Percentiles rank a stretch among this genome's conserved stretches.
phyloP scores from a whole-genome alignment of 305 asterid genomes.

The Fraxinus nigra region DNA sequence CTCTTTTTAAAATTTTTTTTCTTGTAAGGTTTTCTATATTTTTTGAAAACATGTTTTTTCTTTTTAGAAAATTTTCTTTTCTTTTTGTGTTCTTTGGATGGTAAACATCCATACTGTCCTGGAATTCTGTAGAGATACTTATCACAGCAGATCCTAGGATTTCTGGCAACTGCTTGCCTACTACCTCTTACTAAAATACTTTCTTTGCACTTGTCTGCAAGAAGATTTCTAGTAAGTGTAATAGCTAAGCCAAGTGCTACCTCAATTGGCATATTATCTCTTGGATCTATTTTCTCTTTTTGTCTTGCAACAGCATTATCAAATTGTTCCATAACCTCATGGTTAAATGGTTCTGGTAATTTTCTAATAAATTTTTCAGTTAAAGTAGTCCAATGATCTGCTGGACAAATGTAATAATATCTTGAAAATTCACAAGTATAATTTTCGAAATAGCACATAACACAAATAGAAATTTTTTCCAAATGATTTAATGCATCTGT shows the following conservation, averaged over 20 bases:
- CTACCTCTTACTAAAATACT: background rate
- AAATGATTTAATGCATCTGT: background rate
- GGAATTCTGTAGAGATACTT: too few species aligned
- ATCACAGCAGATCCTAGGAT: background rate
- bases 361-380: too few species aligned
- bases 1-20: too few species aligned
- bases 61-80: too few species aligned
- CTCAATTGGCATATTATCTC: too few species aligned
- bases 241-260: background rate
- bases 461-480: too few species aligned
- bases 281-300: background rate
- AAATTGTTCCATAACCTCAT: background rate
- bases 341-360: background rate
- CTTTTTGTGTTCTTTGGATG: too few species aligned
- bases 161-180: background rate
- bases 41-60: too few species aligned
- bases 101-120: too few species aligned
- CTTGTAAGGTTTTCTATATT: background rate
- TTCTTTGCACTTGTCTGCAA: background rate
- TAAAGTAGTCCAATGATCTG: background rate
- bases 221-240: too few species aligned
- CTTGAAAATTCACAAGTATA: background rate
- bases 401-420: background rate
- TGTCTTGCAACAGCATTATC: background rate
- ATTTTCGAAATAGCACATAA: background rate